Base-by-base conservation (phyloP, 345 rosid genomes). In the Durio zibethinus region DNA sequence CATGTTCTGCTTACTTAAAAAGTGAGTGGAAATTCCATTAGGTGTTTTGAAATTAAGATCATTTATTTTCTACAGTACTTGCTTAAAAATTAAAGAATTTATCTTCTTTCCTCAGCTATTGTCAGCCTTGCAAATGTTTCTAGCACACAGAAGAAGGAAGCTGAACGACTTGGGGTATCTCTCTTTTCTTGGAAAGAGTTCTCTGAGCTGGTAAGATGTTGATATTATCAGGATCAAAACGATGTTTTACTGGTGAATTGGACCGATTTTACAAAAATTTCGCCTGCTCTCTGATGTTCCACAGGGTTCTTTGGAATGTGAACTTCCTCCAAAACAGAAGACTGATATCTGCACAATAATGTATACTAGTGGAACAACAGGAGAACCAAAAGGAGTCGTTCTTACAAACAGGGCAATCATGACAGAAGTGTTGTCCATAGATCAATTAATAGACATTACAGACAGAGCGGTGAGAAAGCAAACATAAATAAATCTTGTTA, bases 331-430 rank as follows among this genome's bases (percentile, higher is more conserved):
- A 16, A 92, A 92, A 85, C 81, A 84, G 71, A 93, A 85, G 79
- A 86, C 90, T 4, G 89, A 91, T 75, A 83, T 93, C 25, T 93
- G 94, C 83, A 93, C 94, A 16, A 96, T 96, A 84, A 93, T 96
- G 98, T 96, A 93, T 66, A 93, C 97, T 0, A 96, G 99, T 64
- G 99, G 99, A 62, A 96, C 99, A 74, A 96, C 99, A 18, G 98
- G 99, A 79, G 99, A 93, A 65, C 98, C 99, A 0, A 96, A 96
- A 86, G 99, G 99, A 69, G 99, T 96, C 16, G 79, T 92, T 77
- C 81, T 93, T 27, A 86, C 82, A 20, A 96, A 91, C 72, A 88
- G 69, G 64, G 93, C 90, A 29, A 75, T 96, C 74, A 78, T 90
- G 83, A 80, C 90, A 15, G 88, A 96, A 91, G 94, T 91, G 21